These are phyloP conservation scores for Leucocoprinus leucothites DNA, from an alignment of 768 basidiomycete genomes.

Conservation along the genomic window DNA sequence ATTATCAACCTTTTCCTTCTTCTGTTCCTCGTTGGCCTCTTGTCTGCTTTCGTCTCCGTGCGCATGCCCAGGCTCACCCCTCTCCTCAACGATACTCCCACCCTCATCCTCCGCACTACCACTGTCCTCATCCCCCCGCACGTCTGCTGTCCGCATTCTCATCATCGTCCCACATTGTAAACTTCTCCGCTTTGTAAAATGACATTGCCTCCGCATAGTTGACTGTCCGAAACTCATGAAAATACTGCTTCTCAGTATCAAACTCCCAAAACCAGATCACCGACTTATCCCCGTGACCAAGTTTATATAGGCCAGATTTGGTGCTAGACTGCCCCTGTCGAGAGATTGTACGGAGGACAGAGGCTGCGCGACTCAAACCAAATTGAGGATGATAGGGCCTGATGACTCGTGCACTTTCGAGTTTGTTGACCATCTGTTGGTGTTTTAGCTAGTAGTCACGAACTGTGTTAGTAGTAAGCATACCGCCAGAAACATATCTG, in stretches of 20 bases:
- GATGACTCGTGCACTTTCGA: background rate
- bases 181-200: background rate
- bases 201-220: background rate
- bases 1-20: no score
- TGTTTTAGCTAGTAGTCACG: background rate
- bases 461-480: background rate
- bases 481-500: background rate
- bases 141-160: no score
- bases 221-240: background rate
- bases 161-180: background rate
- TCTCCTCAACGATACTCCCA: no score
- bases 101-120: no score
- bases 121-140: no score
- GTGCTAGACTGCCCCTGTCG: background rate
- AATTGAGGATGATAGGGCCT: background rate
- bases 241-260: background rate
- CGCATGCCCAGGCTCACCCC: no score
- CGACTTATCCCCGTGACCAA: background rate
- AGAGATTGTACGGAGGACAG: background rate
- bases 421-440: background rate
- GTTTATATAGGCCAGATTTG: background rate
- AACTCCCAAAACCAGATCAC: background rate
- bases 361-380: background rate
- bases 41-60: no score
- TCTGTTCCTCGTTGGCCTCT: no score